Percentiles rank a stretch among this genome's conserved stretches.
phyloP scores from a whole-genome alignment of 345 rosid species.

The Raphanus raphanistrum region DNA sequence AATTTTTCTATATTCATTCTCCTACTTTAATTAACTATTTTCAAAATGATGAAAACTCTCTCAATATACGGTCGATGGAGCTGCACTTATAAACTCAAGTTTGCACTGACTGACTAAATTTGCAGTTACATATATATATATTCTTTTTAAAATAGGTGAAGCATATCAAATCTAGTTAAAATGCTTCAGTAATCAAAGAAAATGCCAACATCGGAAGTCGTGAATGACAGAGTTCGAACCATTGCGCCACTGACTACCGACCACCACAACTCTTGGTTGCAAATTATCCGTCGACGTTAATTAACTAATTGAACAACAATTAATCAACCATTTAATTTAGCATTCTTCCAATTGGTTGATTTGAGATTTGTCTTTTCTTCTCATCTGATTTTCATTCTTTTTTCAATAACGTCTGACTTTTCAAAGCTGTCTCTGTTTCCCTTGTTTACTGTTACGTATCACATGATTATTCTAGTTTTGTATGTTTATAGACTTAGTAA shows the following conservation, averaged over 20 bases:
- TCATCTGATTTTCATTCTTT: neutral
- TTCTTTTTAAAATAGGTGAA: neutral
- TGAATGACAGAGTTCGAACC: neutral
- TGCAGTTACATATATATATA: too few species aligned
- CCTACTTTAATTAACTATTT: too few species aligned
- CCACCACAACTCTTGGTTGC: neutral
- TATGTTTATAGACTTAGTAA: neutral
- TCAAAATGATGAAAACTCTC: too few species aligned
- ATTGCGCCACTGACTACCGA: neutral
- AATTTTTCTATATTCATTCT: too few species aligned
- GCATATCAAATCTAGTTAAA: neutral
- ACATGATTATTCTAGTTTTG: neutral
- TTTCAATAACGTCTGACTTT: neutral
- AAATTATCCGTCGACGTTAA: neutral
- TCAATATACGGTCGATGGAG: too few species aligned
- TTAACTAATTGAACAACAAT: neutral
- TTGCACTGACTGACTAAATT: too few species aligned
- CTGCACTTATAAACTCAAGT: too few species aligned
- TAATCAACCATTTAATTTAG: neutral
- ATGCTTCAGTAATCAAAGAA: neutral
- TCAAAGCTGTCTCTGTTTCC: neutral
- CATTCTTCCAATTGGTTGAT: neutral
- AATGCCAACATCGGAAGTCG: neutral
- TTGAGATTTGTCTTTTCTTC: neutral
- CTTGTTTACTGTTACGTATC: neutral